Percentiles rank a stretch among this genome's conserved stretches.
Conservation (phyloP, 2,329 filamentous ascomycete genomes). For the Dendryphion nanum region DNA sequence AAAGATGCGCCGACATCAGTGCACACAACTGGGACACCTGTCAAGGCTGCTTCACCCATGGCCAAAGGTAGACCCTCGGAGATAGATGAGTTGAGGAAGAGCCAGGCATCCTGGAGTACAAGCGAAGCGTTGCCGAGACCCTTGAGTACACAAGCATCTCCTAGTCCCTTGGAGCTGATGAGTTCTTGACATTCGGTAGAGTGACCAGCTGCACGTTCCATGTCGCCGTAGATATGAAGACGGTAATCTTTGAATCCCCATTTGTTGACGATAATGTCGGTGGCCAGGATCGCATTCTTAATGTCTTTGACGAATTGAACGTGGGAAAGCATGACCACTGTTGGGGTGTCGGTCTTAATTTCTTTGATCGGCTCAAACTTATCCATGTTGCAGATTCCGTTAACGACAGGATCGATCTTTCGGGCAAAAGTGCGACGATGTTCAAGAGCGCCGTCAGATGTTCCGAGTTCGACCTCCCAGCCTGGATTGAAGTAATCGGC, state of each 20-base stretch:
- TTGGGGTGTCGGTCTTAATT: slow-evolving; percentile 55
- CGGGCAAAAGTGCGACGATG: slow-evolving; percentile 54
- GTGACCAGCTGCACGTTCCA: slow-evolving; percentile 58
- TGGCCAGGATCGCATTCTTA: slow-evolving; percentile 59
- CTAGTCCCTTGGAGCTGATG: slow-evolving; percentile 50
- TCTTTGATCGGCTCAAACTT: slow-evolving; percentile 57
- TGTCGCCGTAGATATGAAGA: slow-evolving; percentile 59
- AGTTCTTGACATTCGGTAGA: slow-evolving; percentile 55
- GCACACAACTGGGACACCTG: slow-evolving; percentile 52
- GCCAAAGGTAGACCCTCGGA: slow-evolving; percentile 53
- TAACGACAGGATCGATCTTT: slow-evolving; percentile 61
- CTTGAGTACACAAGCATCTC: slow-evolving; percentile 47
- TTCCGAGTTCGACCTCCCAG: slow-evolving; percentile 59
- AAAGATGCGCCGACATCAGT: slow-evolving; percentile 55
- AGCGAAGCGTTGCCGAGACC: slow-evolving; percentile 51
- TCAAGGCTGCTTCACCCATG: slow-evolving; percentile 52
- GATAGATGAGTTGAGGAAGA: slow-evolving; percentile 50
- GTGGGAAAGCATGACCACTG: slow-evolving; percentile 61
- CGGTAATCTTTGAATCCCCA: slow-evolving; percentile 60
- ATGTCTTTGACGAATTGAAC: slow-evolving; percentile 57
- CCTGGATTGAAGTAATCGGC: slow-evolving; percentile 58
- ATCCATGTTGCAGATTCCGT: slow-evolving; percentile 60
- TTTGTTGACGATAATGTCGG: slow-evolving; percentile 61
- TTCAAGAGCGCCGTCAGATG: slow-evolving; percentile 51
- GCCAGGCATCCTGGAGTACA: slow-evolving; percentile 33